Base-by-base conservation (phyloP, 129 eudicot genomes). In the Cynara cardunculus region DNA sequence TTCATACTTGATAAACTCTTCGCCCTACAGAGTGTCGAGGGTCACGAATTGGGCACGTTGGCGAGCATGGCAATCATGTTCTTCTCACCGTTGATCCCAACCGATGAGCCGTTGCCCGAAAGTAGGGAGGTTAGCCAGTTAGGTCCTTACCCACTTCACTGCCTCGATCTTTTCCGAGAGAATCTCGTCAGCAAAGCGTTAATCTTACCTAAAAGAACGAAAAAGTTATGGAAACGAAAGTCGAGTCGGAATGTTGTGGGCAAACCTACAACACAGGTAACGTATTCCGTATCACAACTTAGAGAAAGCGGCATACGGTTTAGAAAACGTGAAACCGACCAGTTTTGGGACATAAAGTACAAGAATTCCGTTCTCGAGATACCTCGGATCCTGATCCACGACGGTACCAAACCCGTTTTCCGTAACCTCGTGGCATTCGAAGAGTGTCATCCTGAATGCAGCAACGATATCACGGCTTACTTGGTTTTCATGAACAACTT, bases 401-500 rank as follows among this genome's bases (percentile, higher is more conserved):
- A 88, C 16, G 93, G 93, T 22, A 89, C 91, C 0, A 91, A 83
- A 77, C 85, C 89, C 10, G 75, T 91, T 9, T 88, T 91, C 80
- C 86, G 89, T 41, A 91, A 91, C 79, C 89, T 88, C 8, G 88
- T 91, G 32, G 92, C 89, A 0, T 88, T 82, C 59, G 89, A 88
- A 76, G 91, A 91, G 49, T 82, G 92, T 75, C 97, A 90, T 72
- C 82, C 87, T 9, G 90, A 93, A 44, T 85, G 92, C 81, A 82
- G 88, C 59, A 90, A 88, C 44, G 92, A 87, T 64, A 88, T 91
- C 39, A 91, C 96, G 2, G 83, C 92, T 25, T 90, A 90, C 32
- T 84, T 90, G 34, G 88, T 90, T 11, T 90, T 90, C 81, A 86
- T 90, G 96, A 91, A 90, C 69, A 88, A 91, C 78, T 68, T 88